phyloP scores from a whole-genome alignment of 345 rosid genomes.

The Brassica rapa region DNA sequence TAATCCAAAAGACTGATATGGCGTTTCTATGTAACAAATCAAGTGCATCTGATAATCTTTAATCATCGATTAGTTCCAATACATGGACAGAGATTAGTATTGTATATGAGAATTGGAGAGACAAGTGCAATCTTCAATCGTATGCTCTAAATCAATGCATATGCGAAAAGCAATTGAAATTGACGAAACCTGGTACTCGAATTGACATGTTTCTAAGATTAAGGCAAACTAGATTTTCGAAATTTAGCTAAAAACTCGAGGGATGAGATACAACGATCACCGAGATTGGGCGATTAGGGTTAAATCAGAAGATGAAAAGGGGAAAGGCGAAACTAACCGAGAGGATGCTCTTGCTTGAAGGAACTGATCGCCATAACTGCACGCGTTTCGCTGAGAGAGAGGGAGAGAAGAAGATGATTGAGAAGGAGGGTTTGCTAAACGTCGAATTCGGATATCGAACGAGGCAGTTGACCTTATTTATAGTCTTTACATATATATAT shows the following conservation, averaged over 20 bases:
- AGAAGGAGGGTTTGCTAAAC: conserved; percentile 1
- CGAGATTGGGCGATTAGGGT: neutral
- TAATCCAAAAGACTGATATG: neutral
- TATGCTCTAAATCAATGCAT: neutral
- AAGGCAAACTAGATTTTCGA: neutral
- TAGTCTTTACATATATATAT: neutral
- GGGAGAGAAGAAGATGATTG: neutral
- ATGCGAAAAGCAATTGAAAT: neutral
- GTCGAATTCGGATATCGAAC: conserved; percentile 7
- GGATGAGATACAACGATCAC: neutral
- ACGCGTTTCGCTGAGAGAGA: conserved; percentile 24
- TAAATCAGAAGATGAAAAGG: neutral
- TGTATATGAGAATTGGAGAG: neutral
- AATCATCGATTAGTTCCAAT: neutral
- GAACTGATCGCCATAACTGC: conserved; percentile 68
- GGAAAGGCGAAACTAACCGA: conserved; percentile 51
- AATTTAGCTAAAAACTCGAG: neutral
- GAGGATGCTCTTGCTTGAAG: conserved; percentile 91
- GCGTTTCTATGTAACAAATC: neutral
- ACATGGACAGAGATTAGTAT: neutral
- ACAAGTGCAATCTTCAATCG: neutral
- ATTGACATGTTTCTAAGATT: neutral
- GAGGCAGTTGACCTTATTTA: neutral
- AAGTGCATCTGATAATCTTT: neutral
- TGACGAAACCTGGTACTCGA: neutral